Evolutionary conservation across 2,329 filamentous ascomycete genomes (phyloP), one percentile per base, ranked within the genome.

Genomic region (Phialophora expanda): DNA sequence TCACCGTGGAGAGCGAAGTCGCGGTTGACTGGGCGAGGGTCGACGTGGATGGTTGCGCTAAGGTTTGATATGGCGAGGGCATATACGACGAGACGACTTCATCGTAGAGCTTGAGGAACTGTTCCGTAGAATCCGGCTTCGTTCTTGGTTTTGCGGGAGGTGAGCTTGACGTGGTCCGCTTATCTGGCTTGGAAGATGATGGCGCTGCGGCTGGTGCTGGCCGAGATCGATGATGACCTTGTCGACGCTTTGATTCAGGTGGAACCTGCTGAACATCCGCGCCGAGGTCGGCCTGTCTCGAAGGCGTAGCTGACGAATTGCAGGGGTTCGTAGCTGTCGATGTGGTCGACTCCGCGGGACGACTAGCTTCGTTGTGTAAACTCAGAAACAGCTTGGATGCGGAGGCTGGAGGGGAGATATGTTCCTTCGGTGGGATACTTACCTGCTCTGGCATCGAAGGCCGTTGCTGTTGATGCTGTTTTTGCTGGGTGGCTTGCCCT

Each of bases 291-390:
- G 20, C 22, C 48, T 24, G 20, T 51, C 48, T 51, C 48, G 4
- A 14, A 22, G 41, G n/a, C 48, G 6, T 22, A 54, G n/a, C 28
- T 24, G 46, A 22, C 30, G 20, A 41, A 26, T 54, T n/a, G 12
- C 28, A 34, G 30, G 14, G 22, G 20, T 24, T 9, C n/a, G 28
- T 41, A 4, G 30, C 22, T 8, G 24, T 26, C 8, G n/a, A 17
- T 22, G 34, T 22, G 11, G 7, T 22, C 30, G 41, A 44, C 8
- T 28, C 53, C 1, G 7, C 6, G 14, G 48, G 32, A 3, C 30
- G 48, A 46, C 46, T 41, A 22, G 44, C 46, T 22, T 61, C 58
- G 34, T 54, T 34, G 58, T 53, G 44, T 50, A 61, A 46, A 28
- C 30, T 44, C 20, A 54, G 28, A 32, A 54, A 61, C 28, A 55